Percentiles rank a stretch among this genome's conserved stretches.
These are phyloP conservation scores for Diaporthe sp. DNA, from an alignment of 2,329 filamentous ascomycete genomes.

Conservation along the genomic window DNA sequence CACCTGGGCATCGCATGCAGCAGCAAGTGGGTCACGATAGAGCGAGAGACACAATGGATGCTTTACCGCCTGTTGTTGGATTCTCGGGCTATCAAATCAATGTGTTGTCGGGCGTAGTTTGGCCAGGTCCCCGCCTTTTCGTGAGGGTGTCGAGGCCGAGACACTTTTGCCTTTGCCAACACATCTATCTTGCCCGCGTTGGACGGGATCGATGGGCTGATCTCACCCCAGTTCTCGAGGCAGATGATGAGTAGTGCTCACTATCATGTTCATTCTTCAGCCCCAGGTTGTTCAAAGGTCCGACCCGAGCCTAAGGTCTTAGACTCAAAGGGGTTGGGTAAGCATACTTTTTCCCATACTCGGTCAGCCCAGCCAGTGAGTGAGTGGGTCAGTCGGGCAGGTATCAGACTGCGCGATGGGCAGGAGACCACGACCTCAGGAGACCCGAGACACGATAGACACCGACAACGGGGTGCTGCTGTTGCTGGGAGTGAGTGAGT, in stretches of 20 bases:
- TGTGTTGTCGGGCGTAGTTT: constrained; percentile 1
- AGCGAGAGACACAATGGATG: not conserved
- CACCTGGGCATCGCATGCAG: constrained; percentile 17
- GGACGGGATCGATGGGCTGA: constrained; percentile 22
- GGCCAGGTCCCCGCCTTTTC: constrained; percentile 20
- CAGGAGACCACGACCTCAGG: constrained; percentile 22
- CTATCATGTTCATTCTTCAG: constrained; percentile 8
- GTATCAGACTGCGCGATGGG: constrained; percentile 17
- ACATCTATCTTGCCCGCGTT: constrained; percentile 10
- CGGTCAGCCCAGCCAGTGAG: not conserved
- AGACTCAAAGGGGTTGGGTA: constrained; percentile 18
- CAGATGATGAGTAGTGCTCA: constrained; percentile 35
- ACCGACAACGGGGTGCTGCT: not conserved
- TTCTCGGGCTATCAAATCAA: not conserved
- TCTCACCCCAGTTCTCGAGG: constrained; percentile 8
- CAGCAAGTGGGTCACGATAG: constrained; percentile 12
- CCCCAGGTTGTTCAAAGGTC: constrained; percentile 23
- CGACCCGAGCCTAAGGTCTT: constrained; percentile 26
- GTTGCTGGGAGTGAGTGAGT: too few relatives aligned
- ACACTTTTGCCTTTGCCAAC: constrained; percentile 37
- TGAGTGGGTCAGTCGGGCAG: constrained; percentile 19
- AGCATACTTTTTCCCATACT: not conserved
- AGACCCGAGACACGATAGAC: constrained; percentile 22
- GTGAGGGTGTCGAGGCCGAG: constrained; percentile 35
- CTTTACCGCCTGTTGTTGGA: constrained; percentile 7